A percentile compares a stretch with the other conserved stretches of the same genome.
These are phyloP conservation scores for Fragaria vesca DNA, from an alignment of 306 rosid species.

Conservation along the genomic window DNA sequence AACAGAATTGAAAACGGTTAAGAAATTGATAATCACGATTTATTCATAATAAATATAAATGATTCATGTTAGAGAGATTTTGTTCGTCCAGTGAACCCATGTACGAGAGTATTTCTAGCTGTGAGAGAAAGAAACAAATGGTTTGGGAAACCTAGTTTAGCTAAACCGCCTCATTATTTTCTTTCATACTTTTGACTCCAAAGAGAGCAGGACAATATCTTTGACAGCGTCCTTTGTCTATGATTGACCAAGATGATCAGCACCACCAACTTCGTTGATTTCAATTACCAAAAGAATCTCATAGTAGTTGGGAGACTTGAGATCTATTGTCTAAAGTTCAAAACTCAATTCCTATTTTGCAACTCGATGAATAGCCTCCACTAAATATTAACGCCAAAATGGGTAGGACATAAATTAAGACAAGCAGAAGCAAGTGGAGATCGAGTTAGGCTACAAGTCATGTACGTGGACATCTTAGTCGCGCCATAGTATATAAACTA, in stretches of 20 bases:
- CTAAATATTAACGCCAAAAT: background rate
- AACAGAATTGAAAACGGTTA: no score
- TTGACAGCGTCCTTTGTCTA: background rate
- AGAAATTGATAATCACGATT: no score
- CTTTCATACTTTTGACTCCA: background rate
- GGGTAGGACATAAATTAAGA: background rate
- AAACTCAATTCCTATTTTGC: background rate
- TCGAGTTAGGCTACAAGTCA: background rate
- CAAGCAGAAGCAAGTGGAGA: background rate
- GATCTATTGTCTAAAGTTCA: background rate
- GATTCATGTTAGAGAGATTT: no score
- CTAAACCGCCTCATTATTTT: conserved; percentile 7
- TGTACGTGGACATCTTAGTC: background rate
- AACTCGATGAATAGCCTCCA: background rate
- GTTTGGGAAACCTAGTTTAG: background rate
- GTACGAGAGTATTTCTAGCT: no score
- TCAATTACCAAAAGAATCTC: background rate
- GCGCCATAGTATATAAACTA: background rate
- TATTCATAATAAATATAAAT: no score
- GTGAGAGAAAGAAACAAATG: background rate
- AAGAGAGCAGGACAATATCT: background rate
- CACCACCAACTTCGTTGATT: background rate
- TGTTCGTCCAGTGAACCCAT: no score
- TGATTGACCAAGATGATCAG: conserved; percentile 13
- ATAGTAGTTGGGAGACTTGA: conserved; percentile 1